These are phyloP conservation scores for Candida saitoana DNA, from an alignment of 805 yeast genomes.

Conservation along the genomic window DNA sequence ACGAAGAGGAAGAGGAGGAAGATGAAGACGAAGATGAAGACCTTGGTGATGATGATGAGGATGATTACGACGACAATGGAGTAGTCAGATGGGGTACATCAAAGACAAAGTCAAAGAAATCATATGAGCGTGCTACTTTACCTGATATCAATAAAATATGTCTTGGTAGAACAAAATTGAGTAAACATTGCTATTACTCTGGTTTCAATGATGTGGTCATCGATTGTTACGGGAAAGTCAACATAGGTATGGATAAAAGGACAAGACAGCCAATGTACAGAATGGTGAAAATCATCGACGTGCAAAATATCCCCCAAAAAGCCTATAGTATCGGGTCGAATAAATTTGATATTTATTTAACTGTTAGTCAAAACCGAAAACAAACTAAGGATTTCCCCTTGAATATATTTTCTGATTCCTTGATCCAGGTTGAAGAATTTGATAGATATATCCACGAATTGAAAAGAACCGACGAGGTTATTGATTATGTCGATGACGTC, in stretches of 20 bases:
- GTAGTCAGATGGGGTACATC: conserved; percentile 33
- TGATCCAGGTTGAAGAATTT: conserved; percentile 68
- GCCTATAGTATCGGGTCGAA: conserved; percentile 38
- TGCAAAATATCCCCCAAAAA: conserved; percentile 41
- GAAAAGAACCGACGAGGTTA: conserved; percentile 48
- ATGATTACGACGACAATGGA: conserved; percentile 25
- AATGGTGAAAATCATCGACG: conserved; percentile 74
- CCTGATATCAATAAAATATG: conserved; percentile 68
- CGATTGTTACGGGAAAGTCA: conserved; percentile 79
- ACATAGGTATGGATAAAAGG: conserved; percentile 66
- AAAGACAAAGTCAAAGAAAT: conserved; percentile 15
- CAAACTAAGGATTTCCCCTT: conserved; percentile 72
- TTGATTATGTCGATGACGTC: conserved; percentile 64
- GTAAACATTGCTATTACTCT: conserved; percentile 76
- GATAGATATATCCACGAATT: conserved; percentile 62
- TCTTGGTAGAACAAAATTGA: conserved; percentile 73
- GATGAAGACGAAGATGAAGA: conserved; percentile 42
- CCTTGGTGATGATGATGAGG: conserved; percentile 36
- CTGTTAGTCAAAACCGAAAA: conserved; percentile 77
- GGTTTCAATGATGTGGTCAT: conserved; percentile 66
- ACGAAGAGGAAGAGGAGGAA: conserved; percentile 38
- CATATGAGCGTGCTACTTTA: conserved; percentile 44
- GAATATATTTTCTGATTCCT: conserved; percentile 74
- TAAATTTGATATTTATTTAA: conserved; percentile 52
- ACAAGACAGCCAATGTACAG: conserved; percentile 68